Evolutionary conservation across 768 basidiomycete genomes (phyloP).

Genomic region (Lactarius akahatsu): DNA sequence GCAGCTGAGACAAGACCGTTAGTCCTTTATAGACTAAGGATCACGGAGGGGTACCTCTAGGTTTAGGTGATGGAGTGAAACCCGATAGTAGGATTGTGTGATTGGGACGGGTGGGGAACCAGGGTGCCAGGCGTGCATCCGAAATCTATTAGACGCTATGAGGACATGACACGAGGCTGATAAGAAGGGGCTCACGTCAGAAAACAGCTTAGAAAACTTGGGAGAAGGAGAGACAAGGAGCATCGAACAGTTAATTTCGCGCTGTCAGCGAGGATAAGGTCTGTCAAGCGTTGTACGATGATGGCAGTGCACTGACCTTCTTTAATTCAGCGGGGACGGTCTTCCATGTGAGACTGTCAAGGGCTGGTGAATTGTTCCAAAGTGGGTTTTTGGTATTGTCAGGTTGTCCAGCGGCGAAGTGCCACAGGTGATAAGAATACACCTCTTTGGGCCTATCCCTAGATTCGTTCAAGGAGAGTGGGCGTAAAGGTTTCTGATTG

Average conservation of each 20-base stretch:
- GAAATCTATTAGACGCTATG: slow-evolving; percentile 17
- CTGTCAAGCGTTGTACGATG: slow-evolving; percentile 5
- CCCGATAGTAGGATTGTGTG: slow-evolving; percentile 28
- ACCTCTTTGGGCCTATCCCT: slow-evolving; percentile 23
- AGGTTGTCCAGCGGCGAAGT: slow-evolving; percentile 29
- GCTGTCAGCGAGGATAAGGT: slow-evolving; percentile 15
- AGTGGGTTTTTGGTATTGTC: slow-evolving; percentile 23
- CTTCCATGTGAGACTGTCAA: slow-evolving; percentile 27
- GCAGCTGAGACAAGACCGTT: slow-evolving; percentile 9
- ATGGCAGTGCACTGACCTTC: slow-evolving; percentile 22
- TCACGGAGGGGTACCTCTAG: slow-evolving; percentile 21
- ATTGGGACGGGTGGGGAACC: slow-evolving; percentile 21
- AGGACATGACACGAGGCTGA: slow-evolving; percentile 17
- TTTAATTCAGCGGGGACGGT: slow-evolving; percentile 24
- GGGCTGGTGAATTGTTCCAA: slow-evolving; percentile 21
- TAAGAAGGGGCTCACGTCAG: slow-evolving; percentile 22
- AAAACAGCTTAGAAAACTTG: slow-evolving; percentile 23
- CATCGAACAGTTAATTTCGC: slow-evolving; percentile 28
- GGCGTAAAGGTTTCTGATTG: slow-evolving; percentile 23
- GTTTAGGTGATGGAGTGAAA: slow-evolving; percentile 24
- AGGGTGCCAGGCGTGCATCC: slow-evolving; percentile 14
- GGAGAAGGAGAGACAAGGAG: slow-evolving; percentile 25
- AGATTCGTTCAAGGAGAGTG: slow-evolving; percentile 9
- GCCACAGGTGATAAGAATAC: slow-evolving; percentile 24
- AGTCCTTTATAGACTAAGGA: slow-evolving; percentile 9